Evolutionary conservation across 768 basidiomycete species (phyloP), one percentile per base, ranked within the genome.

Genomic region (Leucocoprinus birnbaumii): DNA sequence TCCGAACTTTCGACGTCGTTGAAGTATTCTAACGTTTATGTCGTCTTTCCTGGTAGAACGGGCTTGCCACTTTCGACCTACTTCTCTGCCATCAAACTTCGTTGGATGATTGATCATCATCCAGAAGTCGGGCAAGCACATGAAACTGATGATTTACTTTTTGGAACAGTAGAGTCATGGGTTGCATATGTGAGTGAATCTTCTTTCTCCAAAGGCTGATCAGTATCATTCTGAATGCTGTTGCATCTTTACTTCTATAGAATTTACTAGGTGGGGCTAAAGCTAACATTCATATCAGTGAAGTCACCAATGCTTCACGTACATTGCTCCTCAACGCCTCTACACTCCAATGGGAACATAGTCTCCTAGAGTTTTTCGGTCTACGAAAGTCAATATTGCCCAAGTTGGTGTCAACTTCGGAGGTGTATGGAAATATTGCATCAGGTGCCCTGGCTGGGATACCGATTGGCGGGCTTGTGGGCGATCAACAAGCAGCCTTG

Each of bases 151-250:
- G 81, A 91, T 57, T 79, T 98, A 11, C 73, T 87, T 19, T 94
- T 98, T 64, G 97, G 97, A 21, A 99, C 97, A 2, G 87, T 99
- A 50, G 97, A 99, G 70, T 94, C 92, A 26, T 99, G 96, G 96
- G 80, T 99, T 44, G 82, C 86, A 62, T 98, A 94, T 69, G 93
- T 94, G 65, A 51, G 76, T 65, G 16, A n/a, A 16, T n/a, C 18
- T 31, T 58, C 37, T 55, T 49, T 53, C 34, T 43, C 37, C 45
- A 55, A 38, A n/a, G 16, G 26, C 38, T 49, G 41, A 49, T 49
- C 11, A 6, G 31, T 49, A 47, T 42, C 47, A 43, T 19, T n/a
- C 19, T 18, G 5, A 34, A 31, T 35, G 46, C 59, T 62, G 44
- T 45, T 22, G 31, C 37, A 42, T 31, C 26, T n/a, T n/a, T n/a